Conservation (phyloP, 176 grass and related monocot genomes). For the Carex scoparia region DNA sequence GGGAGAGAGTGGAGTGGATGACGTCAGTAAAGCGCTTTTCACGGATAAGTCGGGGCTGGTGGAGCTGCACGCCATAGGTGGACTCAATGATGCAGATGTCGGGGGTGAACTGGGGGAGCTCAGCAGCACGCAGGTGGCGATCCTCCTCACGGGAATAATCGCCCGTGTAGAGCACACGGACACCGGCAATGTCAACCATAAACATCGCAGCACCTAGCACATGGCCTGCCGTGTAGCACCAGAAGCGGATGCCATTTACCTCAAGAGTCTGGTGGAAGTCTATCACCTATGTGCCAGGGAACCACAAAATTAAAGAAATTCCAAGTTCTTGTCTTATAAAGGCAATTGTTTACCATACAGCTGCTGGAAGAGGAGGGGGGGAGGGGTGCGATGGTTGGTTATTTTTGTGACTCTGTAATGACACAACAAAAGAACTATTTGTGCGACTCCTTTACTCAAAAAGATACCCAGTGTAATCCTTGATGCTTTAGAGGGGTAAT, state of each 20-base stretch:
- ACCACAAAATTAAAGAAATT: not conserved
- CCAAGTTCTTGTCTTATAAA: not conserved
- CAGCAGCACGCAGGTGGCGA: slow-evolving; percentile 77
- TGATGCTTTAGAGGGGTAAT: not conserved
- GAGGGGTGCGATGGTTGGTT: not conserved
- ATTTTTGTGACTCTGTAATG: not conserved
- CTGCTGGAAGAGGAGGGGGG: not conserved
- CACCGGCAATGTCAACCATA: slow-evolving; percentile 97
- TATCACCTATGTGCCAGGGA: slow-evolving; percentile 52
- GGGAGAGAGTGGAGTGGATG: slow-evolving; percentile 71
- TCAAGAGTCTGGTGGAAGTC: slow-evolving; percentile 95
- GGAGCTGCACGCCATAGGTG: slow-evolving; percentile 84
- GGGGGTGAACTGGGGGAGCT: slow-evolving; percentile 73
- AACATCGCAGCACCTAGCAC: slow-evolving; percentile 97
- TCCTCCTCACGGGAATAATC: slow-evolving; percentile 97
- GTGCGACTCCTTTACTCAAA: not conserved
- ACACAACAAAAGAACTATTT: not conserved
- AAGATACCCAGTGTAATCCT: not conserved
- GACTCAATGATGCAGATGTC: slow-evolving; percentile 94
- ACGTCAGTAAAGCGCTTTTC: slow-evolving; percentile 93
- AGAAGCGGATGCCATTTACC: slow-evolving; percentile 97
- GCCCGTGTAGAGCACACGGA: slow-evolving; percentile 80
- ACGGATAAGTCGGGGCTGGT: slow-evolving; percentile 58
- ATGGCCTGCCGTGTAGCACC: slow-evolving; percentile 97
- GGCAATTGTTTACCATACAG: not conserved